Evolutionary conservation across 1,284 basidiomycete genomes (phyloP).

Genomic region (Apiotrichum veenhuisii): DNA sequence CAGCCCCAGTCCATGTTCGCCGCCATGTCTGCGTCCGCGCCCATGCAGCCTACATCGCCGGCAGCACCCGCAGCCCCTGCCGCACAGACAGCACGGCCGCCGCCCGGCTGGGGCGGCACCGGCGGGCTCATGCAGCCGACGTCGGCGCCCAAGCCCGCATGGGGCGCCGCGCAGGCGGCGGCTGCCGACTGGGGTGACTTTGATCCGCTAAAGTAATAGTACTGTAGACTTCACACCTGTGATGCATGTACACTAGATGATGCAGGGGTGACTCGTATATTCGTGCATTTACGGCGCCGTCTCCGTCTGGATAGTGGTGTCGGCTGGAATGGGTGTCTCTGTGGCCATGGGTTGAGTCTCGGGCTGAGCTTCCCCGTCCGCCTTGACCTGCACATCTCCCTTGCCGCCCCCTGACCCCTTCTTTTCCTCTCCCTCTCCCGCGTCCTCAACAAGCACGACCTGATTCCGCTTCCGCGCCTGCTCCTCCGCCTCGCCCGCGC

Average conservation of each 20-base stretch:
- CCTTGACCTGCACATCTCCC: neutral
- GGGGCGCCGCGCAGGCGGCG: constrained; percentile 17
- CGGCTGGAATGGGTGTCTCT: neutral
- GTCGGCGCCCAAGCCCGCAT: constrained; percentile 29
- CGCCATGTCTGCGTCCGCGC: neutral
- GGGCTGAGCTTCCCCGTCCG: neutral
- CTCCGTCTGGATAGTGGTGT: too few relatives aligned
- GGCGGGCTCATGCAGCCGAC: constrained; percentile 44
- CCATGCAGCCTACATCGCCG: neutral
- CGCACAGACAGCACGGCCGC: constrained; percentile 23
- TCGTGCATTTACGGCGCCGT: too few relatives aligned
- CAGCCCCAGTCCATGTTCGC: constrained; percentile 1
- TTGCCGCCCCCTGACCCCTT: neutral
- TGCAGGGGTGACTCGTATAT: too few relatives aligned
- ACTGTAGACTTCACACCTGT: neutral
- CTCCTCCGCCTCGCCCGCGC: constrained; percentile 70
- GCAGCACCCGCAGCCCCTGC: constrained; percentile 2
- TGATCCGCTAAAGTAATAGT: constrained; percentile 41
- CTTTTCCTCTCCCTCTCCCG: neutral
- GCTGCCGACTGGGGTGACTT: constrained; percentile 47
- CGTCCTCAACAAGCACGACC: constrained; percentile 20
- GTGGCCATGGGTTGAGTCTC: neutral
- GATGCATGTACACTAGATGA: neutral
- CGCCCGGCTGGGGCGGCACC: constrained; percentile 38
- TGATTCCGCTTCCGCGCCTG: constrained; percentile 46